phyloP scores from a whole-genome alignment of 306 rosid species.

The Ammopiptanthus mongolicus region DNA sequence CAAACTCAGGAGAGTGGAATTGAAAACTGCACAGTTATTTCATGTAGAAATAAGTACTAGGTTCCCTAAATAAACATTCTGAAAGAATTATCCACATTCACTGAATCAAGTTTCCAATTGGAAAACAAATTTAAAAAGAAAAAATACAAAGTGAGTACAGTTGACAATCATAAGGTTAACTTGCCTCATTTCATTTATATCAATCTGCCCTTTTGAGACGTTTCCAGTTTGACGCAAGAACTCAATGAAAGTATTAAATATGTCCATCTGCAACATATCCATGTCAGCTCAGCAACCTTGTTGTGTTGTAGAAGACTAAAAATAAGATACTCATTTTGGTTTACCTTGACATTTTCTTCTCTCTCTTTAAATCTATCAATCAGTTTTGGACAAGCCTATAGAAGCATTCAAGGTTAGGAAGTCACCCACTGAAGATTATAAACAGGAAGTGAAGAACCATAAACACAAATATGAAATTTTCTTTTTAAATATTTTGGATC shows the following conservation, averaged over 20 bases:
- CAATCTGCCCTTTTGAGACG: slow-evolving; percentile 89
- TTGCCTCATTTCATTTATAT: slow-evolving; percentile 79
- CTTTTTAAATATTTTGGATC: background rate
- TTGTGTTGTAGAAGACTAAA: background rate
- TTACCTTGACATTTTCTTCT: slow-evolving; percentile 98
- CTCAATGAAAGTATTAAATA: slow-evolving; percentile 90
- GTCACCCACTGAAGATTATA: slow-evolving; percentile 13
- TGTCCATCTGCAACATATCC: slow-evolving; percentile 79
- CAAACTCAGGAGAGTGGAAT: background rate
- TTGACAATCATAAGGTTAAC: slow-evolving; percentile 26
- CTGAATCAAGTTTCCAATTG: background rate
- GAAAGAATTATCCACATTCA: background rate
- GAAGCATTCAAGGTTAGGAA: slow-evolving; percentile 17
- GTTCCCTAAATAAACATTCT: background rate
- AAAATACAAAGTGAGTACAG: background rate
- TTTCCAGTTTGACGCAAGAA: slow-evolving; percentile 98
- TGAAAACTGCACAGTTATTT: slow-evolving; percentile 1
- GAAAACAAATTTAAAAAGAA: background rate
- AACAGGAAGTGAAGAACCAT: background rate
- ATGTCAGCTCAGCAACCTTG: slow-evolving; percentile 30
- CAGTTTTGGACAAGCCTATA: slow-evolving; percentile 95
- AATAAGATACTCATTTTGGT: slow-evolving; percentile 4
- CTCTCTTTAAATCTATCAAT: slow-evolving; percentile 96
- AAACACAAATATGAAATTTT: background rate
- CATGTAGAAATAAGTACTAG: background rate